phyloP scores from a whole-genome alignment of 768 basidiomycete species.

The Boletus rufocinnamomeus region DNA sequence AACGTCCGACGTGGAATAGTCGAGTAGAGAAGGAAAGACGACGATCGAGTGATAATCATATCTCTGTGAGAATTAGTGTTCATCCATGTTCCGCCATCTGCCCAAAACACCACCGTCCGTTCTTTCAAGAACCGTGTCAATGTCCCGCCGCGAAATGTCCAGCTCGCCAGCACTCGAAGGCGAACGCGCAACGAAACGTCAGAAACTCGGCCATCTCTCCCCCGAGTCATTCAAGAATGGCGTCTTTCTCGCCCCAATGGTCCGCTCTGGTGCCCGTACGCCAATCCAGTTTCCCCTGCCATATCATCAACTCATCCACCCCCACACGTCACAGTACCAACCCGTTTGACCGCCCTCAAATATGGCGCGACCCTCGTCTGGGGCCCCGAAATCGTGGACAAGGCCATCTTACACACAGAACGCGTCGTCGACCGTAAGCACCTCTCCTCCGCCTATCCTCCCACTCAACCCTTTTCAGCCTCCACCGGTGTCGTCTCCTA shows the following conservation, averaged over 20 bases:
- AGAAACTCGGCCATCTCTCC: constrained; percentile 59
- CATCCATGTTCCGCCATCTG: background rate
- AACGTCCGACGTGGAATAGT: background rate
- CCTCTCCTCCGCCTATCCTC: background rate
- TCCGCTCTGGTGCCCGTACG: constrained; percentile 87
- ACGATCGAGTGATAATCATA: constrained; percentile 1
- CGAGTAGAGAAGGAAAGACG: background rate
- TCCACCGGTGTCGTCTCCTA: constrained; percentile 86
- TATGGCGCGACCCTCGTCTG: constrained; percentile 94
- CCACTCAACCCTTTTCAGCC: constrained; percentile 47
- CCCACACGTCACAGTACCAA: constrained; percentile 61
- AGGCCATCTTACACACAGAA: constrained; percentile 85
- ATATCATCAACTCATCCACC: constrained; percentile 8
- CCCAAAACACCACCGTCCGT: background rate
- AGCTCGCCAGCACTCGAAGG: constrained; percentile 29
- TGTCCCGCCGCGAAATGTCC: constrained; percentile 57
- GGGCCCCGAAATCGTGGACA: constrained; percentile 97
- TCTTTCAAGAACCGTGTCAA: background rate
- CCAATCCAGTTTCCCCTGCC: constrained; percentile 15
- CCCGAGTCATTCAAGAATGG: constrained; percentile 83
- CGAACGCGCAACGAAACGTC: constrained; percentile 49
- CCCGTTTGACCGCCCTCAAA: constrained; percentile 82
- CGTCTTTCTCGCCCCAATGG: constrained; percentile 97
- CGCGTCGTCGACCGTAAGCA: constrained; percentile 84
- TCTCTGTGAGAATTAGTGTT: background rate